Evolutionary conservation across 192 early-diverging fungal genomes (phyloP), one percentile per base, ranked within the genome.

Genomic region (Backusella tarrabulga): DNA sequence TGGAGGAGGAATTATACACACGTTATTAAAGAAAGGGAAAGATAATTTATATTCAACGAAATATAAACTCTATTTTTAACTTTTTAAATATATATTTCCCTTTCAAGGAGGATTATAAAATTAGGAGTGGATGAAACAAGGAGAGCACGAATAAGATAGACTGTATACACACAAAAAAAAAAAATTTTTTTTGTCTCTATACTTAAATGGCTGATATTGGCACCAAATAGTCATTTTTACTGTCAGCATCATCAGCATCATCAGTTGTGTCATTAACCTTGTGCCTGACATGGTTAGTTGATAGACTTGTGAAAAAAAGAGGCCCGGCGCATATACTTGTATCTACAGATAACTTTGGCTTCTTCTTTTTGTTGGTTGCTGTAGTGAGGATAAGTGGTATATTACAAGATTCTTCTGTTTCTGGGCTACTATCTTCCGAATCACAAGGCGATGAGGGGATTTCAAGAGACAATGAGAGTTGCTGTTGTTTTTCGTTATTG

Each of bases 281-380:
- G 38, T 42, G 35, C n/a, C 73, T 52, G 34, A 74, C 56, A 66
- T 74, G 77, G 41, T 78, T 78, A 29, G 77, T 78, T 26, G 77
- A 78, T 54, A 78, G 46, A n/a, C 41, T 63, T 35, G 77, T 78
- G 21, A 78, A 78, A 34, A 78, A 78, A 4, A 73, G 63, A 19
- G 77, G 77, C 5, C 72, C 77, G 3, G 41, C 23, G 67, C 77
- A 78, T 34, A 73, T 21, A 11, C 71, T 73, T 17, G 77, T 78
- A 38, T 78, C 46, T 73, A 78, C 67, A 41, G 40, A 73, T 26
- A 78, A 35, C 63, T 78, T 78, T 73, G 77, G 77, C 19, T 70
- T 70, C 77, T 23, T 78, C 41, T 71, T 78, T 52, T 78, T 78
- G 34, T 26, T 41, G 41, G 32, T 40, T 69, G 46, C 23, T 1